These are phyloP conservation scores for Barnettozyma siamensis DNA, from an alignment of 805 yeast species.

Conservation along the genomic window DNA sequence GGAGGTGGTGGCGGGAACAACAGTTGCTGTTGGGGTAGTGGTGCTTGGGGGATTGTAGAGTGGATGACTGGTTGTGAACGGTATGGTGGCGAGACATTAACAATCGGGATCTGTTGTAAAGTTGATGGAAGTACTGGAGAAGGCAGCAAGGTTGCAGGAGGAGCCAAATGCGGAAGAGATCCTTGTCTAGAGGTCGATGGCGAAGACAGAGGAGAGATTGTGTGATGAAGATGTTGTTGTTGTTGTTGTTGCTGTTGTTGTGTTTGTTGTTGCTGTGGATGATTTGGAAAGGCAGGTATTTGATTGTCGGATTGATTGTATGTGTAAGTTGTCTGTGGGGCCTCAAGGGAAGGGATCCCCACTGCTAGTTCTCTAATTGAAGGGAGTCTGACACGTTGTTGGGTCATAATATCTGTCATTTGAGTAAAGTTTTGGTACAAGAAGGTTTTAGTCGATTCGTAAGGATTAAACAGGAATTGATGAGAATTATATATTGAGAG, in stretches of 20 bases:
- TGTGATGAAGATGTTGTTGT: not conserved
- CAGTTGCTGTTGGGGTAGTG: not conserved
- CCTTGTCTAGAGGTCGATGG: not conserved
- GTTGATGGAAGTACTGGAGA: not conserved
- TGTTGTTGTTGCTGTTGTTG: too few relatives aligned
- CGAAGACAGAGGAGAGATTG: not conserved
- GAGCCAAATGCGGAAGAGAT: not conserved
- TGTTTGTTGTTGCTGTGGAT: too few relatives aligned
- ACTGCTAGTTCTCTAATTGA: conserved; percentile 10
- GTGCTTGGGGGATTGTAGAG: not conserved
- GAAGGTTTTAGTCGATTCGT: too few relatives aligned
- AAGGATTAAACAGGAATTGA: too few relatives aligned
- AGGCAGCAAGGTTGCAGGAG: not conserved
- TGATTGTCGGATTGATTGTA: too few relatives aligned
- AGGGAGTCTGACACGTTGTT: conserved; percentile 7
- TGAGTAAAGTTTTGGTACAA: too few relatives aligned
- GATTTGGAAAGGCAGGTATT: too few relatives aligned
- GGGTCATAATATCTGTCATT: not conserved
- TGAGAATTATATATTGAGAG: too few relatives aligned
- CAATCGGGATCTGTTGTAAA: not conserved
- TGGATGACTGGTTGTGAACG: not conserved
- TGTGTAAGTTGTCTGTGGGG: not conserved
- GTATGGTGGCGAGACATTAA: not conserved
- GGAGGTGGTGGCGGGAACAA: not conserved
- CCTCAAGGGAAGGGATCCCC: conserved; percentile 4